A percentile compares a stretch with the other conserved stretches of the same genome.
These are phyloP conservation scores for Dimargaris verticillata DNA, from an alignment of 192 early-diverging fungal genomes.

Conservation along the genomic window DNA sequence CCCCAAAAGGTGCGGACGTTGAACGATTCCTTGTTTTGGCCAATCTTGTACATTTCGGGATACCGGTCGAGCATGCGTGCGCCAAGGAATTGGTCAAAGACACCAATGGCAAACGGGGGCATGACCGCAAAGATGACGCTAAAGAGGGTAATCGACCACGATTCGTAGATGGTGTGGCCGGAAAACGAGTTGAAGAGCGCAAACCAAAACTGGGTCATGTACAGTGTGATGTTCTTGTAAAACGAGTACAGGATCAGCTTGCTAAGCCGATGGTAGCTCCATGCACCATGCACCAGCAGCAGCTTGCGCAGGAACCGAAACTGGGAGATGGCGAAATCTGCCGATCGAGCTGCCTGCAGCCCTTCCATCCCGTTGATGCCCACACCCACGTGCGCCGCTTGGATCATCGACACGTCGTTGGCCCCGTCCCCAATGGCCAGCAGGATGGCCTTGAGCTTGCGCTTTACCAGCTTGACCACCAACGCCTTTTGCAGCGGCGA, in stretches of 20 bases:
- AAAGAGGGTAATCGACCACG: slow-evolving; percentile 91
- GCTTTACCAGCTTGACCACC: slow-evolving; percentile 96
- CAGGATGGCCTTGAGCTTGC: slow-evolving; percentile 69
- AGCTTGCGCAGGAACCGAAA: slow-evolving; percentile 91
- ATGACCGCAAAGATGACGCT: slow-evolving; percentile 90
- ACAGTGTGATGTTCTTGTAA: slow-evolving; percentile 98
- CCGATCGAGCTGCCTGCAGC: slow-evolving; percentile 86
- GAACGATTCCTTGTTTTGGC: slow-evolving; percentile 45
- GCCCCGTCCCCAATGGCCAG: slow-evolving; percentile 98
- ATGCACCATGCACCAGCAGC: slow-evolving; percentile 88
- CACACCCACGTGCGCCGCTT: slow-evolving; percentile 94
- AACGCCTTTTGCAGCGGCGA: slow-evolving; percentile 95
- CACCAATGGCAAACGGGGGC: slow-evolving; percentile 86
- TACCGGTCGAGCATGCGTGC: slow-evolving; percentile 90
- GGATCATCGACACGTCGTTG: slow-evolving; percentile 98
- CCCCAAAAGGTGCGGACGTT: slow-evolving; percentile 83
- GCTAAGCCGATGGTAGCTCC: slow-evolving; percentile 89
- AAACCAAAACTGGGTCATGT: slow-evolving; percentile 96
- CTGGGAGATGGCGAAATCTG: slow-evolving; percentile 98
- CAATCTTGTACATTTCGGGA: slow-evolving; percentile 90
- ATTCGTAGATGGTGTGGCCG: slow-evolving; percentile 93
- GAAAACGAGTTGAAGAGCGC: slow-evolving; percentile 90
- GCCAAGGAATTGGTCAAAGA: slow-evolving; percentile 93
- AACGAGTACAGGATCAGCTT: slow-evolving; percentile 96
- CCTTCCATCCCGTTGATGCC: slow-evolving; percentile 95